Evolutionary conservation across 2,329 filamentous ascomycete genomes (phyloP).

Genomic region (Cytospora paraplurivora): DNA sequence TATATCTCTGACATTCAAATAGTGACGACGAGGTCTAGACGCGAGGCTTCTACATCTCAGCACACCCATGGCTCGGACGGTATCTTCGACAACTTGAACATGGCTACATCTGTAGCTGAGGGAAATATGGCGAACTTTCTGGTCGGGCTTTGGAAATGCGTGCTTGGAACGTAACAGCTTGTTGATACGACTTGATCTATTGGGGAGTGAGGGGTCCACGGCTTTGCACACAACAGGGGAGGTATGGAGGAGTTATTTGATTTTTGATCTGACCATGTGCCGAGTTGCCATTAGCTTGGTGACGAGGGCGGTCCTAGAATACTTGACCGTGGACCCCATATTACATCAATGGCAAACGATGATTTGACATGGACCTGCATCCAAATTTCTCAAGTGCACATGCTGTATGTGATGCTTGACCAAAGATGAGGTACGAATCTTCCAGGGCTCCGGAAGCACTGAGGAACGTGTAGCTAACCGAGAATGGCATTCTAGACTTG

Average conservation of each 20-base stretch:
- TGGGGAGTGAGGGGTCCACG: not conserved
- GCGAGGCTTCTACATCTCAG: not conserved
- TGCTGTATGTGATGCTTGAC: not conserved
- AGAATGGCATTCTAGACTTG: not conserved
- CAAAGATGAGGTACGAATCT: not conserved
- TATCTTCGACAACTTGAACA: slow-evolving; percentile 18
- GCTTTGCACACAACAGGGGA: not conserved
- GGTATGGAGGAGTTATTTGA: not conserved
- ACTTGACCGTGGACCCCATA: not conserved
- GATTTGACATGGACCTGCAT: not conserved
- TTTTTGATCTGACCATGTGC: not conserved
- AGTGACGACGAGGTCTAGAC: slow-evolving; percentile 20
- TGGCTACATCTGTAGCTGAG: slow-evolving; percentile 4
- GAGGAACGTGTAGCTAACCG: not conserved
- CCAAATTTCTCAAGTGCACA: not conserved
- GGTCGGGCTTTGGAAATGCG: slow-evolving; percentile 9
- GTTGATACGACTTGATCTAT: not conserved
- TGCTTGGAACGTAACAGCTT: not conserved
- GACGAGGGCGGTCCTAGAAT: not conserved
- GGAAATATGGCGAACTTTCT: not conserved
- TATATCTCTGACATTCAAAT: not conserved
- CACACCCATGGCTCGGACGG: not conserved
- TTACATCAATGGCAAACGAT: not conserved
- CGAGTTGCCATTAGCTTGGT: not conserved
- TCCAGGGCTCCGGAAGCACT: not conserved